Percentiles rank a stretch among this genome's conserved stretches.
Evolutionary conservation across 768 basidiomycete species (phyloP).

Genomic region (Serendipita vermifera): DNA sequence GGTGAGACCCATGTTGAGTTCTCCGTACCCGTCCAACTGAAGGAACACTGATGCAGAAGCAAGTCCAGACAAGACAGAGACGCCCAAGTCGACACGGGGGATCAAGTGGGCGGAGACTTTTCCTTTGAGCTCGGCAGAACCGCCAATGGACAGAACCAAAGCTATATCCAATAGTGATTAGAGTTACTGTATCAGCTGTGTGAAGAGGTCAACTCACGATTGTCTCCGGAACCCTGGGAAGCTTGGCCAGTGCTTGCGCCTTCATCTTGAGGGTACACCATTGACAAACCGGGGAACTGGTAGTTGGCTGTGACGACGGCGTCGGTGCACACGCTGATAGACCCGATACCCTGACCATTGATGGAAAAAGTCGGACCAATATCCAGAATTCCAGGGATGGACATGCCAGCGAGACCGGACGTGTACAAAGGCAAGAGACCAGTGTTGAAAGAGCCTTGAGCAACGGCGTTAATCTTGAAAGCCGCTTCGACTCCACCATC

Average conservation of each 20-base stretch:
- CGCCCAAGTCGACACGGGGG: conserved; percentile 8
- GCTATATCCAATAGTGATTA: not conserved
- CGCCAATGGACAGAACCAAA: not conserved
- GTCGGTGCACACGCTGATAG: not conserved
- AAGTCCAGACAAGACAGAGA: not conserved
- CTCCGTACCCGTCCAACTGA: conserved; percentile 3
- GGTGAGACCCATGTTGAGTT: not conserved
- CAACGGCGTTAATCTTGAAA: conserved; percentile 4
- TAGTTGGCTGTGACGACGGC: not conserved
- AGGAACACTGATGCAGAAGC: not conserved
- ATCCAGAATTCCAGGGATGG: conserved; percentile 7
- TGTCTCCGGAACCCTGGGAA: not conserved
- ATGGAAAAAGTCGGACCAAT: conserved; percentile 1
- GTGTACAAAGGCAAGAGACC: not conserved
- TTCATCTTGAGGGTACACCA: conserved; percentile 10
- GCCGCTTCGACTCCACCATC: not conserved
- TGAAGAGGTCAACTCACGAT: not conserved
- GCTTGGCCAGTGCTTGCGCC: not conserved
- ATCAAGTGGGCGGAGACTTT: not conserved
- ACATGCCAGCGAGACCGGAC: not conserved
- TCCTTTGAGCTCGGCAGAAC: not conserved
- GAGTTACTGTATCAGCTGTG: too few species aligned
- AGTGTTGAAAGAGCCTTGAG: not conserved
- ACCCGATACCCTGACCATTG: conserved; percentile 1
- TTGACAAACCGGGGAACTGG: not conserved